Evolutionary conservation across 441 rosid species (phyloP).

Genomic region (Adansonia madagascariensis): DNA sequence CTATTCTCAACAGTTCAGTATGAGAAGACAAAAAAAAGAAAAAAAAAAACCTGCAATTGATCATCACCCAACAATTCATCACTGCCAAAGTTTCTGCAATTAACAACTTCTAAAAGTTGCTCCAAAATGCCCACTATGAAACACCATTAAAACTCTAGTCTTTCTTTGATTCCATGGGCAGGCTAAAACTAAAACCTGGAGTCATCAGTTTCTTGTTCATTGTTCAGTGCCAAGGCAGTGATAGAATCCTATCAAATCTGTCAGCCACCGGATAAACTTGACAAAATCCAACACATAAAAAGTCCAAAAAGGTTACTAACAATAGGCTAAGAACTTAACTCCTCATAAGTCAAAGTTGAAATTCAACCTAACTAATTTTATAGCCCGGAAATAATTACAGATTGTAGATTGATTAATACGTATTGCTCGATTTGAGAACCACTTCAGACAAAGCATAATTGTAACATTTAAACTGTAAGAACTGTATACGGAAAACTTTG

Average conservation of each 20-base stretch:
- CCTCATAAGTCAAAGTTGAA: background rate
- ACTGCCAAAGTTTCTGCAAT: background rate
- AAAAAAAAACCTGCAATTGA: background rate
- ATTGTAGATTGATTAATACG: background rate
- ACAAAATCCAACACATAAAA: background rate
- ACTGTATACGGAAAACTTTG: background rate
- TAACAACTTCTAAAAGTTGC: conserved; percentile 3
- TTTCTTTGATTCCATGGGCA: conserved; percentile 4
- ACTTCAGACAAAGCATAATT: background rate
- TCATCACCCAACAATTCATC: background rate
- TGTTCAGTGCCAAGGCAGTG: conserved; percentile 18
- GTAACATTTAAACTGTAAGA: background rate
- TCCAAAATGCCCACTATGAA: background rate
- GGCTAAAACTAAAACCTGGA: background rate
- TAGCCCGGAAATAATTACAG: no score
- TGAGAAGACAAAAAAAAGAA: background rate
- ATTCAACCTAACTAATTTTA: background rate
- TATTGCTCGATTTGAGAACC: background rate
- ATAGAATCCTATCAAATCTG: conserved; percentile 29
- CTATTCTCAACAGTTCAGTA: background rate
- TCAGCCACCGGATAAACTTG: background rate
- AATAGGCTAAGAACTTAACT: background rate
- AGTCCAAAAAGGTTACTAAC: background rate
- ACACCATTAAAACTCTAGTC: background rate
- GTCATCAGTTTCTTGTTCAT: background rate